Base-by-base conservation (phyloP, 2,329 filamentous ascomycete species). In the Penicillium sp. region DNA sequence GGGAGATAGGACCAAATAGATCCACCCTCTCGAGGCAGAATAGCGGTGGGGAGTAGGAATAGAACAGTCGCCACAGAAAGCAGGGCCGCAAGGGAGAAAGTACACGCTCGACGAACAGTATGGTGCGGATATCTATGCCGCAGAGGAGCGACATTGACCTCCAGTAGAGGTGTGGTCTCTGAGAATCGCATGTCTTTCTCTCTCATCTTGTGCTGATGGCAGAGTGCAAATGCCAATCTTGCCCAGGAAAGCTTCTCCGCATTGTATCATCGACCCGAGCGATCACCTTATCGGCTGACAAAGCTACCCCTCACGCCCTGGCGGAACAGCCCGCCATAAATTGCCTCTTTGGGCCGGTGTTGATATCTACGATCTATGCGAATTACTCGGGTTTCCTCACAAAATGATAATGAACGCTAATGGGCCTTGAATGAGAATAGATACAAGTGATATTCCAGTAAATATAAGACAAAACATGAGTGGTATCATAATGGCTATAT, bases 111-210 rank as follows among this genome's bases (percentile, higher is more conserved):
- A 32, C 77, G 76, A 29, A 80, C 61, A 13, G 66, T 66, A 54
- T 72, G 68, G 57, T 79, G 78, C 9, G 72, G 74, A 57, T 78
- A 78, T 56, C 76, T 72, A 55, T 69, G 72, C 48, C 68, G 73
- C 50, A 59, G 70, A 10, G 72, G 74, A 37, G 70, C 70, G 56
- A 78, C 72, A 50, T 66, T 63, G 44, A 79, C 75, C 37, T 73
- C 66, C 24, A 79, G 69, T 47, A 79, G 69, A 46, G 77, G 77
- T 6, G 76, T 77, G 16, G 67, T 70, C 64, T 77, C 75, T 24
- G 69, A 68, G 50, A 61, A 63, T 35, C 67, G 64, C 73, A 75
- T 75, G 49, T 53, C 51, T 61, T 73, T 75, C 58, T 74, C 72
- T 64, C 62, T 70, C 71, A 73, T 73, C 32, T 63, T 64, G 18